These are phyloP conservation scores for Nannochloropsis oceanica DNA, from an alignment of 108 stramenopile species.

Conservation along the genomic window DNA sequence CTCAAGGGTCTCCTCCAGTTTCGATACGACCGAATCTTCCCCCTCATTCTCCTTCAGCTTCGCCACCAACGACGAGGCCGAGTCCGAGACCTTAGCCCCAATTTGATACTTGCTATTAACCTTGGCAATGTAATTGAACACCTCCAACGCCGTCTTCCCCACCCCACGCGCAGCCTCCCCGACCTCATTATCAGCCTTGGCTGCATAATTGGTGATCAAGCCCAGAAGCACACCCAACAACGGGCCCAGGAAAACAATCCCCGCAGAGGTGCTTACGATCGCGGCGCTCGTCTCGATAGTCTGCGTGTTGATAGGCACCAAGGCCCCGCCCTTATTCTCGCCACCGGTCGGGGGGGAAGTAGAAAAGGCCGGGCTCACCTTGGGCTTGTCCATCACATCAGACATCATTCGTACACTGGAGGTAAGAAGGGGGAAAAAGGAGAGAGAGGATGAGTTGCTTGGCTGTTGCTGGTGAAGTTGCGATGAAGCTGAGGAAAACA, in stretches of 20 bases:
- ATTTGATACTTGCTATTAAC: not conserved
- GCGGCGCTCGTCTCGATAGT: not conserved
- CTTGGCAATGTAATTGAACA: conserved; percentile 7
- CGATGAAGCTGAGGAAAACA: not conserved
- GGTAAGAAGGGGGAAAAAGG: not conserved
- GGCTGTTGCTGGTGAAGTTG: not conserved
- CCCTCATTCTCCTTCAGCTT: conserved; percentile 2
- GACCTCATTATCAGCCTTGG: conserved; percentile 3
- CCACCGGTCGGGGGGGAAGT: not conserved
- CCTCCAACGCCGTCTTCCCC: conserved; percentile 5
- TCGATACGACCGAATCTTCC: not conserved
- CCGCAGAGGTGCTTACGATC: not conserved
- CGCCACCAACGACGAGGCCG: not conserved
- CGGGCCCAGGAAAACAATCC: not conserved
- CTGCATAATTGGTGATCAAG: not conserved
- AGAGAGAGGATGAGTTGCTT: not conserved
- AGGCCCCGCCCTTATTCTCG: not conserved
- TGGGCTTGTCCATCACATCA: not conserved
- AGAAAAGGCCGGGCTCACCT: not conserved
- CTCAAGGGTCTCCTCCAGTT: not conserved
- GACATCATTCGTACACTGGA: not conserved
- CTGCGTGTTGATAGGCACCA: not conserved
- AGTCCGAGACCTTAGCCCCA: not conserved
- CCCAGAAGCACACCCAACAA: not conserved
- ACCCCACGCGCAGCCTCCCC: conserved; percentile 12